Evolutionary conservation across 768 basidiomycete genomes (phyloP).

Genomic region (Boletus speciosus): DNA sequence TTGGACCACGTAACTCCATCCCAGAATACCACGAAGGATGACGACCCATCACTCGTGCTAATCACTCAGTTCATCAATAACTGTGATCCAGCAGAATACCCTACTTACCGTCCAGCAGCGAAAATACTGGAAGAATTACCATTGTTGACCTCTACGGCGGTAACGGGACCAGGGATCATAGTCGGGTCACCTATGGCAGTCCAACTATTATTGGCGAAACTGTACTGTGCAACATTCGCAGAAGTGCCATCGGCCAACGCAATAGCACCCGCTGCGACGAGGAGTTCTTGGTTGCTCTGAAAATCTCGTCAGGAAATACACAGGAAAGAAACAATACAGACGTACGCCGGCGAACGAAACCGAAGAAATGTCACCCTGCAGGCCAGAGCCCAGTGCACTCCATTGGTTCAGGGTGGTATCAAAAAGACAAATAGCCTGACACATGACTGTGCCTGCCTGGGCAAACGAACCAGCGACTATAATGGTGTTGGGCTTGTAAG

Average conservation of each 20-base stretch:
- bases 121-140: conserved; percentile 82
- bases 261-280: conserved; percentile 82
- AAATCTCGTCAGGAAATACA: conserved; percentile 8
- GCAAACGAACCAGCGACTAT: conserved; percentile 88
- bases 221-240: conserved; percentile 72
- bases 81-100: neutral
- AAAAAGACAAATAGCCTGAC: conserved; percentile 76
- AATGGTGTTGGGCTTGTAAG: conserved; percentile 56
- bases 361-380: conserved; percentile 76
- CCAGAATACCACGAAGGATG: conserved; percentile 81
- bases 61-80: neutral
- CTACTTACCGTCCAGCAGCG: conserved; percentile 78
- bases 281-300: conserved; percentile 60
- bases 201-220: conserved; percentile 76
- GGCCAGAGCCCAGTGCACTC: conserved; percentile 73
- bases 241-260: conserved; percentile 57
- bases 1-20: conserved; percentile 74
- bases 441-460: conserved; percentile 69
- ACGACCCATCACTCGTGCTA: conserved; percentile 55
- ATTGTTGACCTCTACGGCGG: conserved; percentile 82
- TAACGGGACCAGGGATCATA: conserved; percentile 83
- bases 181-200: conserved; percentile 53
- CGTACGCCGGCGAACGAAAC: conserved; percentile 81
- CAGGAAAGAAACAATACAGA: neutral
- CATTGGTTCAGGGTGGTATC: conserved; percentile 70